These are phyloP conservation scores for Casaregolazyma lundiana DNA, from an alignment of 1,139 yeast species.

Conservation along the genomic window DNA sequence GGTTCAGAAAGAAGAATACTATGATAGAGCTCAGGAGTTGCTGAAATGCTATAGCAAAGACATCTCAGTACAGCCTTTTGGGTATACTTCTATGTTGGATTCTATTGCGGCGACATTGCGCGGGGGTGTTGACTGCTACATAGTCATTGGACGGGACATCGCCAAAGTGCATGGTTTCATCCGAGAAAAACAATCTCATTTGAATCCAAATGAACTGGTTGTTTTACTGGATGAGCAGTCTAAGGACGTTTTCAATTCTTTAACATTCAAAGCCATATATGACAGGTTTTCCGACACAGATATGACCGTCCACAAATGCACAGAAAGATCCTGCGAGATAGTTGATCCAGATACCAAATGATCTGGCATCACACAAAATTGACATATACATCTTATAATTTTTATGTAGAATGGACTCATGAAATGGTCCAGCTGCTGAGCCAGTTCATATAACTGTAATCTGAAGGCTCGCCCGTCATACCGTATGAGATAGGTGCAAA, in stretches of 20 bases:
- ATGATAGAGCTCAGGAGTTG: constrained; percentile 24
- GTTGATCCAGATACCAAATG: constrained; percentile 1
- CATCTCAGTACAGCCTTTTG: constrained; percentile 32
- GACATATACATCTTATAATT: constrained; percentile 1
- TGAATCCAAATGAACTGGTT: constrained; percentile 17
- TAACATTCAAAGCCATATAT: constrained; percentile 22
- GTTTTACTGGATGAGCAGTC: constrained; percentile 20
- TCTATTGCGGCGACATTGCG: constrained; percentile 17
- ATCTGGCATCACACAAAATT: constrained; percentile 10
- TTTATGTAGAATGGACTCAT: neutral
- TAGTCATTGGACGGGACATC: constrained; percentile 23
- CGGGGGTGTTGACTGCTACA: constrained; percentile 20
- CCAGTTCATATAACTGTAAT: constrained; percentile 71
- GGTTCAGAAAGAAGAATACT: constrained; percentile 23
- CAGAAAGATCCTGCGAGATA: constrained; percentile 19
- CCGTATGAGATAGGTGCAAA: constrained; percentile 84
- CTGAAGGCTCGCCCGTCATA: constrained; percentile 71
- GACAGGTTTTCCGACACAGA: constrained; percentile 20
- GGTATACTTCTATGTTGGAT: constrained; percentile 29
- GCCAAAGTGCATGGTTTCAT: constrained; percentile 13
- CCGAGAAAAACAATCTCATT: constrained; percentile 4
- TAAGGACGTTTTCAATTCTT: constrained; percentile 16
- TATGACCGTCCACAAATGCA: constrained; percentile 21
- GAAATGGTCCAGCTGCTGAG: constrained; percentile 67
- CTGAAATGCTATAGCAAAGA: constrained; percentile 31